A percentile compares a stretch with the other conserved stretches of the same genome.
Evolutionary conservation across 768 basidiomycete species (phyloP).

Genomic region (Russula ochroleuca): DNA sequence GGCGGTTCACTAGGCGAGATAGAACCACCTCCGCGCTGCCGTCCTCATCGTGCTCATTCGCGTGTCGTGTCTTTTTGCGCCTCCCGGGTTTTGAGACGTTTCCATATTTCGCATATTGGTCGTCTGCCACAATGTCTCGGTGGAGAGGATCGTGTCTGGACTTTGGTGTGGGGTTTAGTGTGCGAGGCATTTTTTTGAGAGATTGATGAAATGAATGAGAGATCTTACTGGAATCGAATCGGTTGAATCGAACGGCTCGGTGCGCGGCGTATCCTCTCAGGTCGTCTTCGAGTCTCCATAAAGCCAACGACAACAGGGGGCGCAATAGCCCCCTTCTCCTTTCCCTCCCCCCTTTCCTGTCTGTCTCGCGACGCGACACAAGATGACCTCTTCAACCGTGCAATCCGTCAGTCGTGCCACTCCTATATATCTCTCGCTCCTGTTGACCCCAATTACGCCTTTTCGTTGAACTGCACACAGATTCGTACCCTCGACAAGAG

Average conservation of each 20-base stretch:
- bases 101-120: constrained; percentile 71
- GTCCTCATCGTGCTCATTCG: constrained; percentile 54
- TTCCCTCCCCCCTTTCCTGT: background rate
- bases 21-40: constrained; percentile 35
- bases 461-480: constrained; percentile 34
- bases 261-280: background rate
- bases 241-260: background rate
- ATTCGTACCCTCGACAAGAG: constrained; percentile 66
- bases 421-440: background rate
- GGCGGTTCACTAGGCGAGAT: background rate
- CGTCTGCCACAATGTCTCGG: constrained; percentile 78
- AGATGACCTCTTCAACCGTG: constrained; percentile 20
- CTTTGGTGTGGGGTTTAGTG: constrained; percentile 49
- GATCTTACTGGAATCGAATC: background rate
- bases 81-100: constrained; percentile 71
- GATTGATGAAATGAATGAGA: too few species aligned
- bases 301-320: background rate
- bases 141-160: constrained; percentile 89
- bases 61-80: constrained; percentile 59
- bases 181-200: constrained; percentile 57
- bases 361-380: background rate
- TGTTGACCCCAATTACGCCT: background rate
- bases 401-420: constrained; percentile 4
- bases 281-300: background rate
- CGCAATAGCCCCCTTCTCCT: background rate